Evolutionary conservation across 495 filamentous ascomycete species (phyloP).

Genomic region (Massariosphaeria phaeospora): DNA sequence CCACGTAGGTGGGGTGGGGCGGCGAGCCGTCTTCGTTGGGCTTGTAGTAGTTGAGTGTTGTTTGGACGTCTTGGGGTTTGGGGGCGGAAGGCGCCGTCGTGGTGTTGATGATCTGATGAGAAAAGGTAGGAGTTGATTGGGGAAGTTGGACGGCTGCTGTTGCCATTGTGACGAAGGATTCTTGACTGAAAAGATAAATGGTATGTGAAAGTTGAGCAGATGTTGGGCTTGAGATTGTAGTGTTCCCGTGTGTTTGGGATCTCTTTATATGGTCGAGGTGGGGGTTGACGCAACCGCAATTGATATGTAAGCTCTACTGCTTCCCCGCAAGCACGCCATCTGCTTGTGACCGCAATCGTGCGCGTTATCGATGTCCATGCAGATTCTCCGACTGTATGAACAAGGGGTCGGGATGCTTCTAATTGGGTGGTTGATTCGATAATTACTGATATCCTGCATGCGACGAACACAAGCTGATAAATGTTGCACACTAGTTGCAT

Average conservation of each 20-base stretch:
- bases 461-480: not conserved
- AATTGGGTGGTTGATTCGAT: not conserved
- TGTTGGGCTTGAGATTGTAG: not conserved
- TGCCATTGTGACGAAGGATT: slow-evolving; percentile 30
- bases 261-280: not conserved
- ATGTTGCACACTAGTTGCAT: not conserved
- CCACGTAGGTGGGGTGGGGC: slow-evolving; percentile 68
- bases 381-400: too few relatives aligned
- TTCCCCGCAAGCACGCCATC: slow-evolving; percentile 29
- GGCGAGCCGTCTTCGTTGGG: slow-evolving; percentile 57
- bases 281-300: not conserved
- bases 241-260: not conserved
- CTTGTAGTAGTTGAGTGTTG: slow-evolving; percentile 62
- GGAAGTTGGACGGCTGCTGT: slow-evolving; percentile 45
- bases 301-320: slow-evolving; percentile 14
- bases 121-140: slow-evolving; percentile 21
- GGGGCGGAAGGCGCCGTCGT: not conserved
- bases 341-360: too few relatives aligned
- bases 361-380: too few relatives aligned
- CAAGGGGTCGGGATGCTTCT: not conserved
- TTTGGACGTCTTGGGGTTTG: slow-evolving; percentile 58
- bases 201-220: not conserved
- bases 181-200: not conserved
- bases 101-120: slow-evolving; percentile 15
- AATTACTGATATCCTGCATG: too few relatives aligned